A percentile compares a stretch with the other conserved stretches of the same genome.
These are phyloP conservation scores for Lotus japonicus DNA, from an alignment of 306 rosid genomes.

Conservation along the genomic window DNA sequence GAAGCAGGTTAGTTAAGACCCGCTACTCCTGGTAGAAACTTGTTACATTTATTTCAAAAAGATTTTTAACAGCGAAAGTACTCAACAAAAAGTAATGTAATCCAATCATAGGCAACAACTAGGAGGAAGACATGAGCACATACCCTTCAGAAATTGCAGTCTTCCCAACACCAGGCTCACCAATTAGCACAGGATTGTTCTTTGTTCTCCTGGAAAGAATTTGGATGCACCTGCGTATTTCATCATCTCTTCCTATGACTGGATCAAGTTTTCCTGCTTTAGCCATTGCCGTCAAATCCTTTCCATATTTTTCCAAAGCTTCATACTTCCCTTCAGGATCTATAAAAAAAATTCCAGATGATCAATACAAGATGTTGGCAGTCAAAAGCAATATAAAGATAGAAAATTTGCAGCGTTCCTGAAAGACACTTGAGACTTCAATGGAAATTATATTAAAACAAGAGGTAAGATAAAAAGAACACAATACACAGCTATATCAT, in stretches of 20 bases:
- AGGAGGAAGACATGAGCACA: slow-evolving; percentile 12
- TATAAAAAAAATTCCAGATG: slow-evolving; percentile 27
- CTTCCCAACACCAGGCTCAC: slow-evolving; percentile 99
- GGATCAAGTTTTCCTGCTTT: slow-evolving; percentile 93
- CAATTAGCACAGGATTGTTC: slow-evolving; percentile 95
- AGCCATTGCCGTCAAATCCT: slow-evolving; percentile 95
- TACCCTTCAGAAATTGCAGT: slow-evolving; percentile 99
- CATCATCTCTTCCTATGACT: slow-evolving; percentile 98
- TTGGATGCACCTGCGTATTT: slow-evolving; percentile 96
- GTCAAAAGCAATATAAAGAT: background rate
- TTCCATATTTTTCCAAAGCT: slow-evolving; percentile 89
- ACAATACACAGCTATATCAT: background rate
- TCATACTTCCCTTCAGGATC: slow-evolving; percentile 99
- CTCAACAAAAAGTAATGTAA: background rate
- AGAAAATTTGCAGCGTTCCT: background rate
- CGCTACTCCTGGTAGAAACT: background rate
- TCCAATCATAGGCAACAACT: background rate
- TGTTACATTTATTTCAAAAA: background rate
- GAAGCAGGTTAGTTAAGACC: background rate
- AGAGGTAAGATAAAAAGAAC: background rate
- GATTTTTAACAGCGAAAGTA: background rate
- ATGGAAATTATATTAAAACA: too few species aligned
- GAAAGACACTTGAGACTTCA: too few species aligned
- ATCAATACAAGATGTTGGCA: slow-evolving; percentile 12
- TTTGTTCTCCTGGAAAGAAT: slow-evolving; percentile 97